Base-by-base conservation (phyloP, 1,284 basidiomycete genomes). In the Xerocomus nothofagi region DNA sequence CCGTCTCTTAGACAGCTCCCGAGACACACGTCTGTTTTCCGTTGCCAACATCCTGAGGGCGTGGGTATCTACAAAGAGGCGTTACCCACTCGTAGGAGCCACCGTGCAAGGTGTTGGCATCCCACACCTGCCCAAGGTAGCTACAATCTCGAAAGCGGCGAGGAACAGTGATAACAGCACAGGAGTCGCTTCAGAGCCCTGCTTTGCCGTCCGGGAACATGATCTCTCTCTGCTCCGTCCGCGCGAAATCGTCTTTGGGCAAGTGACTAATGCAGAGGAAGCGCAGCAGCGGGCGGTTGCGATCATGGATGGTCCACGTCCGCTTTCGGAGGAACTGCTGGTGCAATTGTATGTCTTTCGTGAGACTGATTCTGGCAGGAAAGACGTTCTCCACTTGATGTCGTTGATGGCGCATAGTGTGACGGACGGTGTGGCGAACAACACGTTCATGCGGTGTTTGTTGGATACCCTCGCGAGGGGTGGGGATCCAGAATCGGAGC, bases 381-480 rank as follows among this genome's bases (percentile, higher is more conserved):
- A 39, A 5, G 33, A 51, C 14, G 23, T 48, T 12, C 41, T 66
- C 6, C 63, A 67, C 20, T 11, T 65, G 23, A 26, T 65, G 30
- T 6, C 46, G 5, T 3, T 61, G 1, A 36, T 44, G 11, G 53
- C 57, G 2, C 61, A 63, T 18, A 58, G 51, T 10, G 32, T 65
- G 17, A 52, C 55, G 3, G 61, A 63, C 9, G 44, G 37, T 20
- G 8, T 12, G 1, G 46, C 49, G 18, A 62, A 33, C 11, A 48
- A 11, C 26, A 51, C 55, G 5, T 31, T 63, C 23, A 2, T 49
- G 34, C 55, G 62, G 26, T 54, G 69, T 18, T 74, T 84, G 44
- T 60, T 82, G 47, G 71, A 81, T 31, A 63, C 71, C 8, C 61
- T 83, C 21, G 64, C 70, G 8, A 49, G 55, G 7, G 30, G 14